A percentile compares a stretch with the other conserved stretches of the same genome.
These are phyloP conservation scores for Aspergillus sparsus DNA, from an alignment of 495 filamentous ascomycete species.

Conservation along the genomic window DNA sequence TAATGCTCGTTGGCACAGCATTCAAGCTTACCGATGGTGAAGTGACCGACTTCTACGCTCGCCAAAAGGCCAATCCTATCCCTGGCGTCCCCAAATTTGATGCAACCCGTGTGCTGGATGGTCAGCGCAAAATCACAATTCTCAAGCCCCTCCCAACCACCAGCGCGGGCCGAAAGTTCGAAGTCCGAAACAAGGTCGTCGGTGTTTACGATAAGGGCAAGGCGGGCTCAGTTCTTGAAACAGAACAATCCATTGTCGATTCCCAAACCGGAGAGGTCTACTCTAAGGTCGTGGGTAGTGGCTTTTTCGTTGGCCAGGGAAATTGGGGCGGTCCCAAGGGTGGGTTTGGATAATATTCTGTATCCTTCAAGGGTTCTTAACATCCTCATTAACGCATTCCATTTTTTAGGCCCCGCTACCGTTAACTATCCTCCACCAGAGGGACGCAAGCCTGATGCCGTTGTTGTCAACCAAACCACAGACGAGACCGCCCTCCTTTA, in stretches of 20 bases:
- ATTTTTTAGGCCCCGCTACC: slow-evolving; percentile 59
- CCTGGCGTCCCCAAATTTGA: slow-evolving; percentile 80
- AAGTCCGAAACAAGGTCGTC: slow-evolving; percentile 75
- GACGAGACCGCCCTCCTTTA: slow-evolving; percentile 73
- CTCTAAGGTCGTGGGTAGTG: slow-evolving; percentile 62
- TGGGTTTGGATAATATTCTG: slow-evolving; percentile 18
- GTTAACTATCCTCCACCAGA: slow-evolving; percentile 73
- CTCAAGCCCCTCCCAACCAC: slow-evolving; percentile 74
- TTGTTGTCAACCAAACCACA: slow-evolving; percentile 67
- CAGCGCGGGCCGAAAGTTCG: slow-evolving; percentile 70
- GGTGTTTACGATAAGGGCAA: slow-evolving; percentile 94
- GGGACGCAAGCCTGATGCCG: slow-evolving; percentile 70
- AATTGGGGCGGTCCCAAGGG: slow-evolving; percentile 91
- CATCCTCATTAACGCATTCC: not conserved
- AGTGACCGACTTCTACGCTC: slow-evolving; percentile 83
- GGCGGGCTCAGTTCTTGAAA: slow-evolving; percentile 78
- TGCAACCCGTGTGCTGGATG: slow-evolving; percentile 72
- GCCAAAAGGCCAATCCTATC: slow-evolving; percentile 58
- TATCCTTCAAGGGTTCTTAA: not conserved
- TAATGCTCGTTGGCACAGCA: slow-evolving; percentile 40
- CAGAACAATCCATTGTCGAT: slow-evolving; percentile 75
- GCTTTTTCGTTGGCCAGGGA: slow-evolving; percentile 82
- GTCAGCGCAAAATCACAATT: slow-evolving; percentile 78
- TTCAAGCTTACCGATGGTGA: slow-evolving; percentile 80
- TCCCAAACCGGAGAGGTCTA: slow-evolving; percentile 69